Base-by-base conservation (phyloP, 177 flowering plant genomes). In the Vitis hybrid region DNA sequence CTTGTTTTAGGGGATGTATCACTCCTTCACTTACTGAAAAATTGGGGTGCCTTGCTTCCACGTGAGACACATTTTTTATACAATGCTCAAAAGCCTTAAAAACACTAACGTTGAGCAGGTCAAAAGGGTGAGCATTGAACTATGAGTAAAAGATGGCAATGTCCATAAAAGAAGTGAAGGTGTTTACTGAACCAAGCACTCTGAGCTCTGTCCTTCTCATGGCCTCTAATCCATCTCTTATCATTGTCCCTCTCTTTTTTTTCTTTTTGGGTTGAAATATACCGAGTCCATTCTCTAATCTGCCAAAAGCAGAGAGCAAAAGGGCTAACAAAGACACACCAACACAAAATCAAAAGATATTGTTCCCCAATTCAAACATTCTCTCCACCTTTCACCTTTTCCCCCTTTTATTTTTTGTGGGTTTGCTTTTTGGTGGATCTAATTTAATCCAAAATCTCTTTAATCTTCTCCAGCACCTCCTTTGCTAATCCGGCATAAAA, bases 301-400 rank as follows among this genome's bases (percentile, higher is more conserved):
- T 57, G 49, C 68, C 64, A 62, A 77, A 77, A 75, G 68, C 21
- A 68, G 32, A 70, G 63, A 70, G n/a, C 48, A 64, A 65, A 66
- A 76, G 67, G 63, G 65, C 12, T 71, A 75, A 68, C 75, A 76
- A 68, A 72, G 73, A 65, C 76, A 70, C 48, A 13, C 54, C 72
- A 67, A 67, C 26, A 64, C 60, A 74, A 74, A 78, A 65, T 71
- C 73, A 60, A 74, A 78, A 40, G 72, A 71, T 69, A 56, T 26
- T 68, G 78, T 75, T 73, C 32, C 78, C 78, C 75, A 59, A 48
- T 68, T 74, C 72, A 78, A 67, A 71, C 78, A 65, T 74, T 64
- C 75, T 40, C 69, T 52, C 62, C 23, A 49, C 68, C 66, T 64
- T 71, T 67, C 54, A 12, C 19, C 65, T 62, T 70, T 62, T 40